Percentiles rank a stretch among this genome's conserved stretches.
Conservation (phyloP, 179 eudicot genomes). For the Dionaea muscipula region DNA sequence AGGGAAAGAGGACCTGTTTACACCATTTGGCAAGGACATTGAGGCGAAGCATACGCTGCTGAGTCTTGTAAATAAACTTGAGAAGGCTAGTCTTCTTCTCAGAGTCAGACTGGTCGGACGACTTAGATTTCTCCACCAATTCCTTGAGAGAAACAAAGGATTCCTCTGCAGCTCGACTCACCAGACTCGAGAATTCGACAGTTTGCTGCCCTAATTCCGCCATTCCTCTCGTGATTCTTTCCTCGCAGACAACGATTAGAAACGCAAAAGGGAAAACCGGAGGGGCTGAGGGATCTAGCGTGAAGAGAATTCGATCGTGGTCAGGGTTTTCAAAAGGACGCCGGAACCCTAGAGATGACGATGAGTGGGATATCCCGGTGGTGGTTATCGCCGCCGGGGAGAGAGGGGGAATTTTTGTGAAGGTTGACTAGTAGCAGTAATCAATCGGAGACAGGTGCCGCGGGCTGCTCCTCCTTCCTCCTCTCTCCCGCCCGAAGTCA, state of each 20-base stretch:
- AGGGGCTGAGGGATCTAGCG: not conserved
- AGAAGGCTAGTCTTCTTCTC: conserved; percentile 80
- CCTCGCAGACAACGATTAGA: not conserved
- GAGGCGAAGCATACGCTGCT: conserved; percentile 93
- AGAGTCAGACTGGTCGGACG: conserved; percentile 50
- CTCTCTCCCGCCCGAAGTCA: no score
- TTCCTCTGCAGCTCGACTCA: conserved; percentile 78
- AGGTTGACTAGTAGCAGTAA: no score
- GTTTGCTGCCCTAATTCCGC: conserved; percentile 78
- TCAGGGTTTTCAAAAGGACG: no score
- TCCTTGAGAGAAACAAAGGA: conserved; percentile 70
- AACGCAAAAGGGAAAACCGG: no score
- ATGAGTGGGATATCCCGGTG: no score
- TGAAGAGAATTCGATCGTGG: not conserved
- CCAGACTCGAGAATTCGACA: conserved; percentile 69
- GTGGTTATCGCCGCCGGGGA: no score
- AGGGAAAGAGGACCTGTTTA: conserved; percentile 48
- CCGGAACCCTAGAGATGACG: no score
- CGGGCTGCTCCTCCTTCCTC: no score
- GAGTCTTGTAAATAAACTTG: conserved; percentile 76
- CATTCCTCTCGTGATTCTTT: conserved; percentile 13
- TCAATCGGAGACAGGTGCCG: no score
- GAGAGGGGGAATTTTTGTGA: no score
- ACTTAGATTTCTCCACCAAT: conserved; percentile 68
- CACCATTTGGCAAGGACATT: conserved; percentile 96